Evolutionary conservation across 805 yeast genomes (phyloP).

Genomic region (Wickerhamomyces tratensis): DNA sequence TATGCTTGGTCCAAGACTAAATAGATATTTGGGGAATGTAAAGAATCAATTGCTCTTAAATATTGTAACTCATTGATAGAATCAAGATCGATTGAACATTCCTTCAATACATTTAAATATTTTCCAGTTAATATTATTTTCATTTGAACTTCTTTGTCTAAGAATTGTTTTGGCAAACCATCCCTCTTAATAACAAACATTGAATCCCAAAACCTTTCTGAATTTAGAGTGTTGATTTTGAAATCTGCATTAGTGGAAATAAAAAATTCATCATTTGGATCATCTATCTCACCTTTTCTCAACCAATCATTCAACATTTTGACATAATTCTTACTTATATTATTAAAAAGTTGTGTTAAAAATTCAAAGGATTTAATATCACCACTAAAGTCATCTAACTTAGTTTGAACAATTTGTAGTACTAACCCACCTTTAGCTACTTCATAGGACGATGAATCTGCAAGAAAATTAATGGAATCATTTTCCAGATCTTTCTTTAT

Average conservation of each 20-base stretch:
- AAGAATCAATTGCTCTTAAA: slow-evolving; percentile 19
- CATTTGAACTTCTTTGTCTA: slow-evolving; percentile 39
- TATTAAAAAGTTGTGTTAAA: slow-evolving; percentile 40
- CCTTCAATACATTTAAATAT: slow-evolving; percentile 61
- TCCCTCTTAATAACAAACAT: slow-evolving; percentile 67
- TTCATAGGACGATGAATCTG: slow-evolving; percentile 42
- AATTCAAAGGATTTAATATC: slow-evolving; percentile 48
- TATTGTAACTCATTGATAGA: slow-evolving; percentile 9
- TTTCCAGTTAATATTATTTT: slow-evolving; percentile 80
- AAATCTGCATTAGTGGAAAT: slow-evolving; percentile 31
- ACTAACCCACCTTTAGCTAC: slow-evolving; percentile 74
- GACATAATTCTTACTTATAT: slow-evolving; percentile 55
- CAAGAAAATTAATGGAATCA: slow-evolving; percentile 35
- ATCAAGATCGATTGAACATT: slow-evolving; percentile 36
- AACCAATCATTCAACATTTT: slow-evolving; percentile 75
- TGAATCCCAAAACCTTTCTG: slow-evolving; percentile 65
- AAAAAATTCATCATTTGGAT: slow-evolving; percentile 76
- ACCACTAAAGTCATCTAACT: slow-evolving; percentile 53
- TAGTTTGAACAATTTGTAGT: slow-evolving; percentile 48
- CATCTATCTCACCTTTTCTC: slow-evolving; percentile 59
- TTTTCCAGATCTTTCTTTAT: slow-evolving; percentile 26
- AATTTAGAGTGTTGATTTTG: slow-evolving; percentile 21
- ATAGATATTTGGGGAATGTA: slow-evolving; percentile 35
- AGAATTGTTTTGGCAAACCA: slow-evolving; percentile 63
- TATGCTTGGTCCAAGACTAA: slow-evolving; percentile 53